Base-by-base conservation (phyloP, 768 basidiomycete species). In the Rickenella mellea region DNA sequence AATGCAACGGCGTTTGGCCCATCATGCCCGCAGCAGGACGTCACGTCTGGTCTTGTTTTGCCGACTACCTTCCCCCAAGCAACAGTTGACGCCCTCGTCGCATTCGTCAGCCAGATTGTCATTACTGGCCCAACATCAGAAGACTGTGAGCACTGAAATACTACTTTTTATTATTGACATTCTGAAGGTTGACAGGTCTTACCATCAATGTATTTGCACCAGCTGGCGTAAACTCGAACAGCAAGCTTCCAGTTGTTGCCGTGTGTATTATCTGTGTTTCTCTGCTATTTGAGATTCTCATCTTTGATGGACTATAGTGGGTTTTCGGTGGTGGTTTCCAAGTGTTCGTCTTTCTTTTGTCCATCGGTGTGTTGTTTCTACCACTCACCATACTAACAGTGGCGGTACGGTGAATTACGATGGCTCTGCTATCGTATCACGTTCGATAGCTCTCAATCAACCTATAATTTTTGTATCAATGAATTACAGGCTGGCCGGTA, bases 11-110 rank as follows among this genome's bases (percentile, higher is more conserved):
- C 43, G 1, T 68, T 58, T 39, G 66, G 69, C 10, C 47, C 61
- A 22, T 58, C 68, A 3, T 72, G 70, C 41, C 61, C 62, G 14
- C 69, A 73, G 41, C 67, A 65, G 38, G 46, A n/a, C n/a, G n/a
- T n/a, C n/a, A n/a, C n/a, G n/a, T n/a, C 1, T 15, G 14, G 7
- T n/a, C n/a, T n/a, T n/a, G n/a, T n/a, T n/a, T n/a, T n/a, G n/a
- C n/a, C n/a, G n/a, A n/a, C n/a, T n/a, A n/a, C n/a, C n/a, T n/a
- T n/a, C n/a, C n/a, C n/a, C n/a, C n/a, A n/a, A n/a, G n/a, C n/a
- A n/a, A n/a, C n/a, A n/a, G n/a, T n/a, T n/a, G n/a, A n/a, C n/a
- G n/a, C n/a, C n/a, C n/a, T n/a, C n/a, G n/a, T n/a, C n/a, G n/a
- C n/a, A n/a, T n/a, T n/a, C n/a, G n/a, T n/a, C n/a, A n/a, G n/a